Evolutionary conservation across 1,284 basidiomycete species (phyloP).

Genomic region (Sanghuangporus weigelae): DNA sequence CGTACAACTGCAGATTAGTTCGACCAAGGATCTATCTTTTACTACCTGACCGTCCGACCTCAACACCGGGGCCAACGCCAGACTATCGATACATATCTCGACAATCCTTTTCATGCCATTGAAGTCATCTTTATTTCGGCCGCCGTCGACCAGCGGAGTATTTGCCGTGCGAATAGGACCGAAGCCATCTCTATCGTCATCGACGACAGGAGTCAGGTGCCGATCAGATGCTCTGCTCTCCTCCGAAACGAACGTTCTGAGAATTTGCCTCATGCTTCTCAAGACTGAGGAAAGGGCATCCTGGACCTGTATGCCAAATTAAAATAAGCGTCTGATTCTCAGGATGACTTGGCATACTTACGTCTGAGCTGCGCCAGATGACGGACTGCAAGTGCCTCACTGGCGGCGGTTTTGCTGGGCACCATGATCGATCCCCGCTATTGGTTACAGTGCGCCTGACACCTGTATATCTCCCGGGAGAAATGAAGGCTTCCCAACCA

Average conservation of each 20-base stretch:
- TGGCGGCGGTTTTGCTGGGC: slow-evolving; percentile 10
- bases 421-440: background rate
- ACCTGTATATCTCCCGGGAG: slow-evolving; percentile 11
- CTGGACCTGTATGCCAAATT: slow-evolving; percentile 41
- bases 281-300: slow-evolving; percentile 41
- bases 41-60: slow-evolving; percentile 53
- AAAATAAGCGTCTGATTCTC: background rate
- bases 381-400: slow-evolving; percentile 39
- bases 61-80: slow-evolving; percentile 53
- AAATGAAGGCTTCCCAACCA: slow-evolving; percentile 8
- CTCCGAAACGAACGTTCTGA: slow-evolving; percentile 28
- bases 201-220: slow-evolving; percentile 7
- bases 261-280: slow-evolving; percentile 33
- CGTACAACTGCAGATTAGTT: slow-evolving; percentile 50
- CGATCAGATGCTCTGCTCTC: background rate
- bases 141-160: slow-evolving; percentile 21
- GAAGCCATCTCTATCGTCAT: slow-evolving; percentile 60
- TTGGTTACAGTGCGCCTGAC: background rate
- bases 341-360: slow-evolving; percentile 15
- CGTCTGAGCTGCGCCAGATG: slow-evolving; percentile 62
- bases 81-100: slow-evolving; percentile 48
- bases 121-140: slow-evolving; percentile 25
- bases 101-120: slow-evolving; percentile 31
- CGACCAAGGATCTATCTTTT: slow-evolving; percentile 59
- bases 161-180: slow-evolving; percentile 47